These are phyloP conservation scores for Yamadazyma aaseri DNA, from an alignment of 1,139 yeast genomes.

Conservation along the genomic window DNA sequence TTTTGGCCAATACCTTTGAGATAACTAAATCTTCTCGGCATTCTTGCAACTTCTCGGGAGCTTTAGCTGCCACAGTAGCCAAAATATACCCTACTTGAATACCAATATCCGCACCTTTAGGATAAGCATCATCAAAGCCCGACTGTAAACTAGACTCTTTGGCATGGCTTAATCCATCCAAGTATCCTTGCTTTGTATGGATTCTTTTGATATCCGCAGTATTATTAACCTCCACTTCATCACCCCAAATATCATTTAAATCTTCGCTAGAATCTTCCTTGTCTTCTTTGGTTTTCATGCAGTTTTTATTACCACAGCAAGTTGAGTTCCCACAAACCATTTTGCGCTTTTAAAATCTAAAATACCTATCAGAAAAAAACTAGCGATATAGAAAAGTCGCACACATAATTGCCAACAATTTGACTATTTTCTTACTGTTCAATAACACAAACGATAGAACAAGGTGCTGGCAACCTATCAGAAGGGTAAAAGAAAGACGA, in stretches of 20 bases:
- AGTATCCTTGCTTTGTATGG: conserved; percentile 81
- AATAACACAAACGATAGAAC: too few relatives aligned
- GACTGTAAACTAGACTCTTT: conserved; percentile 69
- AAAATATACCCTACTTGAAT: conserved; percentile 62
- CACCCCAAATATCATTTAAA: conserved; percentile 42
- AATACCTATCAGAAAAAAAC: too few relatives aligned
- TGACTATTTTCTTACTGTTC: too few relatives aligned
- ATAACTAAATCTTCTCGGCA: conserved; percentile 55
- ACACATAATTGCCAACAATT: too few relatives aligned
- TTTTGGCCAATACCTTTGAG: conserved; percentile 44
- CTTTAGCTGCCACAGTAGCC: conserved; percentile 35
- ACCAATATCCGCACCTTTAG: conserved; percentile 72
- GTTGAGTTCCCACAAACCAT: too few relatives aligned
- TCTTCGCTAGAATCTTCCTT: too few relatives aligned
- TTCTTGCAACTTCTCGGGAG: conserved; percentile 19
- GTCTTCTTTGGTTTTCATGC: too few relatives aligned
- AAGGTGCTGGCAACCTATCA: conserved; percentile 17
- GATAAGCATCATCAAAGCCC: conserved; percentile 82
- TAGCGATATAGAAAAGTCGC: too few relatives aligned
- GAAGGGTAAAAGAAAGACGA: too few relatives aligned
- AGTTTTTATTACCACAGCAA: too few relatives aligned
- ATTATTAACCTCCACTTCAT: conserved; percentile 27
- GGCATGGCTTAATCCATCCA: conserved; percentile 74
- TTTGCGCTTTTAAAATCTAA: too few relatives aligned
- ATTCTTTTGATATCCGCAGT: conserved; percentile 48